phyloP scores from a whole-genome alignment of 2,329 filamentous ascomycete genomes.

The Coniochaeta ligniaria region DNA sequence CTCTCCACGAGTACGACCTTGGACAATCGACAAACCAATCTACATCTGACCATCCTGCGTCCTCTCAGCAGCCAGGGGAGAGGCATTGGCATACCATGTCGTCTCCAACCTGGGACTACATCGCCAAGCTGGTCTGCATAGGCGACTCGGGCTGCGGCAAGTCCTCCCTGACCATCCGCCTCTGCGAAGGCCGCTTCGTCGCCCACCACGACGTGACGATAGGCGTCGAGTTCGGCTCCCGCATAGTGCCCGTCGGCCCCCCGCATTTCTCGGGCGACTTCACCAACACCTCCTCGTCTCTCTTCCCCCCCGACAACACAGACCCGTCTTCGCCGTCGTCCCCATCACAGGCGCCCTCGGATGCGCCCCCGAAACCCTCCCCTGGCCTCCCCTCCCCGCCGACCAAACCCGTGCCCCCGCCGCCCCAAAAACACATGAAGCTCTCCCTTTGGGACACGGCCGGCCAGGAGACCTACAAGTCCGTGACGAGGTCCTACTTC shows the following conservation, averaged over 20 bases:
- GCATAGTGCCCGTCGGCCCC: slow-evolving; percentile 16
- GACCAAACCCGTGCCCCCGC: slow-evolving; percentile 12
- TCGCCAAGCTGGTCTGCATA: slow-evolving; percentile 96
- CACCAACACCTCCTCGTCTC: slow-evolving; percentile 7
- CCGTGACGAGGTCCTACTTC: slow-evolving; percentile 90
- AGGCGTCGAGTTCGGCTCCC: slow-evolving; percentile 90
- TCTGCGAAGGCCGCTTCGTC: slow-evolving; percentile 94
- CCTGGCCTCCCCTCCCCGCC: slow-evolving; percentile 48
- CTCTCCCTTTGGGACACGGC: slow-evolving; percentile 92
- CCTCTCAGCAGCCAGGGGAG: neutral
- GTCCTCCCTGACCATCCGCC: slow-evolving; percentile 85
- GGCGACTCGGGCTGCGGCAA: slow-evolving; percentile 96
- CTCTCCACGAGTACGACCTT: neutral
- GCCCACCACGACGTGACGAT: slow-evolving; percentile 95
- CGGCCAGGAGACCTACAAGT: slow-evolving; percentile 96
- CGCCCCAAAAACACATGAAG: slow-evolving; percentile 75
- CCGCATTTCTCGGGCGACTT: slow-evolving; percentile 13
- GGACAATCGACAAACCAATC: neutral
- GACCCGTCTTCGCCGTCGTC: neutral
- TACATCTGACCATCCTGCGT: neutral
- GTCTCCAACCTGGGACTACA: slow-evolving; percentile 87
- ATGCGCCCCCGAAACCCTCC: neutral
- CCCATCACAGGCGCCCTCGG: neutral
- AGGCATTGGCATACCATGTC: slow-evolving; percentile 11
- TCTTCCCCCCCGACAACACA: slow-evolving; percentile 7